Evolutionary conservation across 805 yeast species (phyloP).

Genomic region (Saturnispora sanitii): DNA sequence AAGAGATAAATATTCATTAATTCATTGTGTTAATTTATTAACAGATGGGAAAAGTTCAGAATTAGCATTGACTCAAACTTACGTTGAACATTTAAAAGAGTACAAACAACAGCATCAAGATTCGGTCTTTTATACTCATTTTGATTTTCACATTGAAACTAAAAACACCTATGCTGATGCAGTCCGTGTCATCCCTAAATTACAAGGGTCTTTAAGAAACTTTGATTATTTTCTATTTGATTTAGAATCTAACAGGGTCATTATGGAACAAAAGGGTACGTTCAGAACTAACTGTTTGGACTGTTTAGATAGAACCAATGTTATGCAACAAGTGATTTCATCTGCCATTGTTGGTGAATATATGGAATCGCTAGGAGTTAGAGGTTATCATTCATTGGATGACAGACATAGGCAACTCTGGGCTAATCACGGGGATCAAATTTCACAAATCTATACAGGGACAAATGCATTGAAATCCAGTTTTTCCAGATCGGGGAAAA

Average conservation of each 20-base stretch:
- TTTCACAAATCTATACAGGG: constrained; percentile 93
- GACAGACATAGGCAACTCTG: constrained; percentile 77
- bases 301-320: constrained; percentile 88
- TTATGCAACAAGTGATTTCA: constrained; percentile 78
- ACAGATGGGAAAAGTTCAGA: constrained; percentile 69
- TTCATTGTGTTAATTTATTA: constrained; percentile 80
- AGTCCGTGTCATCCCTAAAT: constrained; percentile 48
- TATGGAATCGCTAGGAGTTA: constrained; percentile 16
- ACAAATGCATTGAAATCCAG: constrained; percentile 95
- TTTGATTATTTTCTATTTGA: constrained; percentile 82
- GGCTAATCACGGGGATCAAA: constrained; percentile 98
- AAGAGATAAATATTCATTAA: constrained; percentile 69
- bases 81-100: constrained; percentile 45
- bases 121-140: constrained; percentile 56
- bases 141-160: constrained; percentile 92
- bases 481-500: constrained; percentile 87
- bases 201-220: constrained; percentile 57
- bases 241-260: constrained; percentile 37
- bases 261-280: constrained; percentile 79
- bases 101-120: constrained; percentile 30
- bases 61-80: constrained; percentile 57
- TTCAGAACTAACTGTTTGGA: constrained; percentile 92
- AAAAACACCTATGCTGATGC: constrained; percentile 86
- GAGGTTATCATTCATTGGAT: constrained; percentile 44
- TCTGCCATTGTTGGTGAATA: constrained; percentile 55